These are phyloP conservation scores for Eragrostis nindensis DNA, from an alignment of 176 grass and related monocot species.

Conservation along the genomic window DNA sequence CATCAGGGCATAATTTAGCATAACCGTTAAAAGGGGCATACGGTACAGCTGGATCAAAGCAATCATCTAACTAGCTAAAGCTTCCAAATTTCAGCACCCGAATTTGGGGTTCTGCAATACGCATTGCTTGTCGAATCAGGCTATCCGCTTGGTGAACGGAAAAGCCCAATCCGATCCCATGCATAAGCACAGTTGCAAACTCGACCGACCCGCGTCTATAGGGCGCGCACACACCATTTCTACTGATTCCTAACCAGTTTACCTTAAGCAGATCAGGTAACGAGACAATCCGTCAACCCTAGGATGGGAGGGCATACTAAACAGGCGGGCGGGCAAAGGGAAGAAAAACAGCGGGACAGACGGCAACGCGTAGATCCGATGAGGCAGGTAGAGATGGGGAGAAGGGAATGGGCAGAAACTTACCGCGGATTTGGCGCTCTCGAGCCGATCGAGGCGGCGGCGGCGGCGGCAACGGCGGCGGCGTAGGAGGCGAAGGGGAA, in stretches of 20 bases:
- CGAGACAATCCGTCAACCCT: not conserved
- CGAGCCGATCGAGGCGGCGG: no score
- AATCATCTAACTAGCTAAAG: not conserved
- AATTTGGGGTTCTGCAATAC: not conserved
- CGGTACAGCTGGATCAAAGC: not conserved
- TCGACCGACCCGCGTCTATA: not conserved
- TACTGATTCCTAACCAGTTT: not conserved
- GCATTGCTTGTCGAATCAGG: not conserved
- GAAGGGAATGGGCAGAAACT: not conserved
- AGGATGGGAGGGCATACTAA: not conserved
- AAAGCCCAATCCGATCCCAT: not conserved
- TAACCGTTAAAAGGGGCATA: not conserved
- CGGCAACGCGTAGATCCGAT: not conserved
- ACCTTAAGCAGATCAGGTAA: not conserved
- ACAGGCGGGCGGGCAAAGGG: not conserved
- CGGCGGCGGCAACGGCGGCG: not conserved
- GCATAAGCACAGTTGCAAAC: not conserved
- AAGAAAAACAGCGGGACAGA: not conserved
- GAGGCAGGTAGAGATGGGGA: no score
- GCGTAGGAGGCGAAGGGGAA: not conserved
- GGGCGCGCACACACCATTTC: not conserved
- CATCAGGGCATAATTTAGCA: not conserved
- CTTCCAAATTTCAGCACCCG: not conserved
- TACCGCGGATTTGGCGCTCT: not conserved
- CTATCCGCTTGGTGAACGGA: not conserved